These are phyloP conservation scores for Kodamaea arcana DNA, from an alignment of 1,139 yeast genomes.

Conservation along the genomic window DNA sequence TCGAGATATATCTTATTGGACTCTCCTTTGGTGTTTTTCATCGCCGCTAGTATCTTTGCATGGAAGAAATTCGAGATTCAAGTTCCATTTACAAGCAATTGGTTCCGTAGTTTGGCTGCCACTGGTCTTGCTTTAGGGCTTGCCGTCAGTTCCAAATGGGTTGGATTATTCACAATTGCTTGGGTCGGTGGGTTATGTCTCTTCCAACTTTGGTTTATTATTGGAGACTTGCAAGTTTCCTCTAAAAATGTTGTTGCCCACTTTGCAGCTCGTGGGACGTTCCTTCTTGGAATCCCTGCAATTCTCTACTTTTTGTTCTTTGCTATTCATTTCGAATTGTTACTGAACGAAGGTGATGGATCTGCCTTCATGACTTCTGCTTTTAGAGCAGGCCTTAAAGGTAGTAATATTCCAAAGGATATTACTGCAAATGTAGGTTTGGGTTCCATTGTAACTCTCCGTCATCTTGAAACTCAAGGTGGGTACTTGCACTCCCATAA, in stretches of 20 bases:
- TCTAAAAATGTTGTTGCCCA: slow-evolving; percentile 49
- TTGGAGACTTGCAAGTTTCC: slow-evolving; percentile 79
- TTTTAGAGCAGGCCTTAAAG: slow-evolving; percentile 74
- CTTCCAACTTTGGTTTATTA: slow-evolving; percentile 77
- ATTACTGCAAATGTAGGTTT: slow-evolving; percentile 82
- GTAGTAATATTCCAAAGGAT: slow-evolving; percentile 63
- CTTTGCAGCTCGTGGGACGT: slow-evolving; percentile 49
- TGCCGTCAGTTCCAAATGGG: slow-evolving; percentile 92
- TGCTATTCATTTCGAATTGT: slow-evolving; percentile 70
- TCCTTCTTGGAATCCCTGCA: slow-evolving; percentile 68
- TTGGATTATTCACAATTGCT: slow-evolving; percentile 87
- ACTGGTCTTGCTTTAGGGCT: slow-evolving; percentile 85
- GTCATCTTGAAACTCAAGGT: slow-evolving; percentile 84
- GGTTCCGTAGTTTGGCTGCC: slow-evolving; percentile 69
- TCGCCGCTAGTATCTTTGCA: slow-evolving; percentile 79
- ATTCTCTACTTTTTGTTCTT: slow-evolving; percentile 69
- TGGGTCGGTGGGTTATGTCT: slow-evolving; percentile 83
- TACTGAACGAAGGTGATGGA: slow-evolving; percentile 78
- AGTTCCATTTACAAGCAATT: slow-evolving; percentile 61
- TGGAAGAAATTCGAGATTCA: slow-evolving; percentile 79
- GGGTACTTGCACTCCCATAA: slow-evolving; percentile 95
- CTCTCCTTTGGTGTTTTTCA: slow-evolving; percentile 85
- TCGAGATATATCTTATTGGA: slow-evolving; percentile 88
- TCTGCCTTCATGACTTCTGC: slow-evolving; percentile 86
- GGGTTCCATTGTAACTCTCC: slow-evolving; percentile 74